These are phyloP conservation scores for Mortierella sp. DNA, from an alignment of 371 early-diverging fungal species.

Conservation along the genomic window DNA sequence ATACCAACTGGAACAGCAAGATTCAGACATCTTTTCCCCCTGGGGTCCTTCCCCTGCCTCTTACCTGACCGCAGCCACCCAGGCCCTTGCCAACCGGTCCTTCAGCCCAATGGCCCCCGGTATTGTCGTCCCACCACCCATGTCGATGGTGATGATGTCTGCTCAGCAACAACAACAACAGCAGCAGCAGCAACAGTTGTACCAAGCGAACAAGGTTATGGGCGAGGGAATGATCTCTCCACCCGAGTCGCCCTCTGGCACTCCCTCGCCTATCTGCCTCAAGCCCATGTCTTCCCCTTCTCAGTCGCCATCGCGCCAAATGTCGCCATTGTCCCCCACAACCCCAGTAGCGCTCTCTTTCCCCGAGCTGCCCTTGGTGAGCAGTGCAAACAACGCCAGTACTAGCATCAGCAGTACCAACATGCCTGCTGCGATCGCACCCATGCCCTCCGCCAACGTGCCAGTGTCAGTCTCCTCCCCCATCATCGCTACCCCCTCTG, in stretches of 20 bases:
- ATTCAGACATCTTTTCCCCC: slow-evolving; percentile 31
- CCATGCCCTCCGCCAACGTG: background rate
- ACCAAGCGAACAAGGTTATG: slow-evolving; percentile 5
- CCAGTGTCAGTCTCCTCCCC: background rate
- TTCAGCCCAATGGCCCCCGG: slow-evolving; percentile 63
- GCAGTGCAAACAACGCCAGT: too few species aligned
- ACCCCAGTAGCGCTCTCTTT: background rate
- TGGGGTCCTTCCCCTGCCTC: slow-evolving; percentile 32
- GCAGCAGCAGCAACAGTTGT: slow-evolving; percentile 12
- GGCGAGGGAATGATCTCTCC: slow-evolving; percentile 38
- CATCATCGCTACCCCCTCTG: background rate
- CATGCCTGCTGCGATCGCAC: background rate
- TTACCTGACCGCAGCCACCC: slow-evolving; percentile 40
- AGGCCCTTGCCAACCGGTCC: slow-evolving; percentile 26
- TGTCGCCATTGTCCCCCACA: slow-evolving; percentile 43
- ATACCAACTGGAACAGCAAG: slow-evolving; percentile 48
- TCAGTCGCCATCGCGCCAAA: slow-evolving; percentile 27
- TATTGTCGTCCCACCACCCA: slow-evolving; percentile 31
- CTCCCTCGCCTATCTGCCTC: slow-evolving; percentile 49
- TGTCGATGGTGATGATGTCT: background rate
- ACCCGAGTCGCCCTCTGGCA: slow-evolving; percentile 48
- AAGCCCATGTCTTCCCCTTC: slow-evolving; percentile 38
- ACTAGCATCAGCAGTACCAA: background rate
- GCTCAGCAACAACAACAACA: slow-evolving; percentile 6
- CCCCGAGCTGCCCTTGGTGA: background rate